Evolutionary conservation across 176 grass and related monocot genomes (phyloP).

Genomic region (Otatea glauca): DNA sequence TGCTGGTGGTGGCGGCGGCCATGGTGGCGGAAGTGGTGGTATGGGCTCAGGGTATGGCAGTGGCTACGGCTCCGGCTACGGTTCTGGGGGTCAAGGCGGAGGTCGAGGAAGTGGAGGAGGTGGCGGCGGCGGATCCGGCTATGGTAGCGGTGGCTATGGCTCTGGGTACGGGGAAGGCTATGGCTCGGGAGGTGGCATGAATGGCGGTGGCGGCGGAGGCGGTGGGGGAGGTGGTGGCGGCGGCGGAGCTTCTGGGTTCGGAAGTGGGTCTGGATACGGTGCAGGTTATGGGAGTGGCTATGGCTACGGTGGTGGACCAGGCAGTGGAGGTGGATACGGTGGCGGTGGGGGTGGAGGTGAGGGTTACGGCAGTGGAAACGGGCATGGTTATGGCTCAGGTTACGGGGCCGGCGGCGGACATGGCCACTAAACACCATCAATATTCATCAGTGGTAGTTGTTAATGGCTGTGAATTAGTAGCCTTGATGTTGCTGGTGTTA

Average conservation of each 20-base stretch:
- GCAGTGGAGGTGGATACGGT: background rate
- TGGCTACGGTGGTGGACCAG: background rate
- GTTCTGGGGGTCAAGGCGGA: no score
- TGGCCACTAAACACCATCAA: no score
- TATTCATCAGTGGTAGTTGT: no score
- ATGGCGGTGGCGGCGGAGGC: background rate
- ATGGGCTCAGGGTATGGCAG: no score
- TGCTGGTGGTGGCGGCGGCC: background rate
- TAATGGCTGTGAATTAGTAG: no score
- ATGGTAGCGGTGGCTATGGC: background rate
- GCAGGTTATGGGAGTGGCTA: background rate
- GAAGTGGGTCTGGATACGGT: background rate
- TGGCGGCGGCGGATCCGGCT: no score
- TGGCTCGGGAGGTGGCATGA: background rate
- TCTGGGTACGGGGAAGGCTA: conserved; percentile 16
- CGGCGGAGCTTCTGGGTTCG: background rate
- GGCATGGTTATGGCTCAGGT: no score
- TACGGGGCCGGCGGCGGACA: no score
- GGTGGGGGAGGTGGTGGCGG: background rate
- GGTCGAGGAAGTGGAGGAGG: no score
- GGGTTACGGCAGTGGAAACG: no score
- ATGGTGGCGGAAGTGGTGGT: background rate
- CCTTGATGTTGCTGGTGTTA: no score
- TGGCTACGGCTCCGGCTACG: no score
- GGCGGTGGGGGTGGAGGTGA: background rate